Conservation (phyloP, 2,329 filamentous ascomycete species). For the Xylariaceae sp. region DNA sequence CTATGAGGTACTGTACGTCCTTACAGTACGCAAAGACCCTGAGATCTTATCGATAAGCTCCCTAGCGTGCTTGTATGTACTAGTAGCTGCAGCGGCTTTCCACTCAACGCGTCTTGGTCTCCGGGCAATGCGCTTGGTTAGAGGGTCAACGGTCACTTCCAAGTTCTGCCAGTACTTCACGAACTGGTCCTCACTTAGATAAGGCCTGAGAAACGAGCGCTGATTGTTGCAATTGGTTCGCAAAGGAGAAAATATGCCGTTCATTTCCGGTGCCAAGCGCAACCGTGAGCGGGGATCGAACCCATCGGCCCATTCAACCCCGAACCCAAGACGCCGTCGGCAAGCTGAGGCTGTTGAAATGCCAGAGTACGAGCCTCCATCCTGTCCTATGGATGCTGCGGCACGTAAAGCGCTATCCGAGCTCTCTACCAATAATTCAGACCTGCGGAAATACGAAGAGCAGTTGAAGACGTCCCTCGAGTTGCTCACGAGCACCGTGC, state of each 20-base stretch:
- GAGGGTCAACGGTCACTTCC: too few relatives aligned
- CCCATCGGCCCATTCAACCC: conserved; percentile 7
- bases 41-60: too few relatives aligned
- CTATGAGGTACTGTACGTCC: too few relatives aligned
- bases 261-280: conserved; percentile 13
- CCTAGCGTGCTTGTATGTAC: too few relatives aligned
- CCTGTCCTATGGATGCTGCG: conserved; percentile 38
- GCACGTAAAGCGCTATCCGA: conserved; percentile 38
- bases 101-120: too few relatives aligned
- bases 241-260: conserved; percentile 13
- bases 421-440: conserved; percentile 37
- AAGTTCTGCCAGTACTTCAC: too few relatives aligned
- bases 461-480: conserved; percentile 42
- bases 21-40: too few relatives aligned
- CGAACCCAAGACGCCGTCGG: conserved; percentile 1
- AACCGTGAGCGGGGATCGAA: conserved; percentile 10
- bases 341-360: conserved; percentile 28
- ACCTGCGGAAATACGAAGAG: conserved; percentile 38
- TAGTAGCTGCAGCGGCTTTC: too few relatives aligned
- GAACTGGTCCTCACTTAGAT: too few relatives aligned
- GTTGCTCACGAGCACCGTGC: conserved; percentile 40
- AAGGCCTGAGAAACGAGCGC: too few relatives aligned
- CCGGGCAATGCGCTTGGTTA: too few relatives aligned
- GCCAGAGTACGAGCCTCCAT: conserved; percentile 47
- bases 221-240: too few relatives aligned